Conservation (phyloP, 306 rosid species). For the Prunus mongolica region DNA sequence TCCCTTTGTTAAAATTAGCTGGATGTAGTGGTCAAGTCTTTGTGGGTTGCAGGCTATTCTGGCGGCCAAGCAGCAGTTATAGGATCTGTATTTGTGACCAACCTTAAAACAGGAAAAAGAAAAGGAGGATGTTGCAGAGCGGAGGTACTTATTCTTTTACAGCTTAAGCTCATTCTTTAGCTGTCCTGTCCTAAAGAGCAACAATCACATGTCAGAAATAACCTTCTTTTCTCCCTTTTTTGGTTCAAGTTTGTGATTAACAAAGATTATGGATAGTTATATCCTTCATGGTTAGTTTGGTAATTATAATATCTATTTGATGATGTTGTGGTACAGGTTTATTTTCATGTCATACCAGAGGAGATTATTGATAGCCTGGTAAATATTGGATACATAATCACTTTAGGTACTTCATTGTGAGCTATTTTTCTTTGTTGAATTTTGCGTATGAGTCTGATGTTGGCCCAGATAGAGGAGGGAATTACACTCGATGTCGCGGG, state of each 20-base stretch:
- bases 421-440: slow-evolving; percentile 26
- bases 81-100: slow-evolving; percentile 80
- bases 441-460: slow-evolving; percentile 39
- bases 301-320: slow-evolving; percentile 19
- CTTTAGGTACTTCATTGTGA: slow-evolving; percentile 15
- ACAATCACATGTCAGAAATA: too few relatives aligned
- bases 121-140: slow-evolving; percentile 78
- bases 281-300: neutral
- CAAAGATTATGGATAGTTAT: neutral
- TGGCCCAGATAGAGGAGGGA: slow-evolving; percentile 74
- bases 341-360: slow-evolving; percentile 78
- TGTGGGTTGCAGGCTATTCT: slow-evolving; percentile 70
- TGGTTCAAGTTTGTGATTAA: neutral
- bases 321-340: slow-evolving; percentile 53
- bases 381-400: slow-evolving; percentile 16
- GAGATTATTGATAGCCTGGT: slow-evolving; percentile 79
- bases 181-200: slow-evolving; percentile 3
- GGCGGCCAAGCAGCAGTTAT: slow-evolving; percentile 80
- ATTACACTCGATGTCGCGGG: slow-evolving; percentile 73
- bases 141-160: slow-evolving; percentile 52
- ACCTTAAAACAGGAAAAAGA: slow-evolving; percentile 79
- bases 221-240: neutral
- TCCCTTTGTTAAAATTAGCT: neutral
- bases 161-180: slow-evolving; percentile 10
- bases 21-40: slow-evolving; percentile 15